phyloP scores from a whole-genome alignment of 208 protist genomes.

The Acanthamoeba healyi region DNA sequence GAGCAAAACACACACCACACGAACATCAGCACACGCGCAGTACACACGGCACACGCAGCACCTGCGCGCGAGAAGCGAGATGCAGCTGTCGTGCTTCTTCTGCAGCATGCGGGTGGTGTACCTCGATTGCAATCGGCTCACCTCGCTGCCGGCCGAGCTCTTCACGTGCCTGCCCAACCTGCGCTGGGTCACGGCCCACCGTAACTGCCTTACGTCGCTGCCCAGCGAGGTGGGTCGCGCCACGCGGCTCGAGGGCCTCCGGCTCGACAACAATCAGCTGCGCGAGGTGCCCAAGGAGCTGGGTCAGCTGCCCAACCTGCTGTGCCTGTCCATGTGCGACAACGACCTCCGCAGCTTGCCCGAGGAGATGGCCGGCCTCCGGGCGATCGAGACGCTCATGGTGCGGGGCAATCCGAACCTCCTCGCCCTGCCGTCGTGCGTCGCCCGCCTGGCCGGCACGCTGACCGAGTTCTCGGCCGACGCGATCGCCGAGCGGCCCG shows the following conservation, averaged over 20 bases:
- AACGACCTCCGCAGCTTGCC: neutral
- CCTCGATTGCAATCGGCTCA: slow-evolving; percentile 5
- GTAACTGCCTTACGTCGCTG: neutral
- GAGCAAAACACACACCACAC: too few relatives aligned
- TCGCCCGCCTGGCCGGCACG: neutral
- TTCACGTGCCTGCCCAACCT: slow-evolving; percentile 34
- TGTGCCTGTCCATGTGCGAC: neutral
- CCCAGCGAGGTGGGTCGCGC: neutral
- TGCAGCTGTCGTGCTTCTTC: slow-evolving; percentile 26
- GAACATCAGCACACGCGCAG: too few relatives aligned
- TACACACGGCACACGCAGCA: neutral
- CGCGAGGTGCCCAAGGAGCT: neutral
- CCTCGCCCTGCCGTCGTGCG: neutral
- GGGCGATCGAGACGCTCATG: neutral
- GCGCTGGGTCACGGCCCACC: slow-evolving; percentile 6
- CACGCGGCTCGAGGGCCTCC: neutral
- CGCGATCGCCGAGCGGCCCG: neutral
- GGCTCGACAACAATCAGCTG: neutral
- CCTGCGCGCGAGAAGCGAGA: neutral
- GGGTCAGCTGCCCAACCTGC: neutral
- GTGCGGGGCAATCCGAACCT: neutral
- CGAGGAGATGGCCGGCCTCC: slow-evolving; percentile 25
- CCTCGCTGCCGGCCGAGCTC: neutral
- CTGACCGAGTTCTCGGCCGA: neutral
- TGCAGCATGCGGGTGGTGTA: slow-evolving; percentile 10